Percentiles rank a stretch among this genome's conserved stretches.
Conservation (phyloP, 2,329 filamentous ascomycete genomes). For the Neospermospora avenae region DNA sequence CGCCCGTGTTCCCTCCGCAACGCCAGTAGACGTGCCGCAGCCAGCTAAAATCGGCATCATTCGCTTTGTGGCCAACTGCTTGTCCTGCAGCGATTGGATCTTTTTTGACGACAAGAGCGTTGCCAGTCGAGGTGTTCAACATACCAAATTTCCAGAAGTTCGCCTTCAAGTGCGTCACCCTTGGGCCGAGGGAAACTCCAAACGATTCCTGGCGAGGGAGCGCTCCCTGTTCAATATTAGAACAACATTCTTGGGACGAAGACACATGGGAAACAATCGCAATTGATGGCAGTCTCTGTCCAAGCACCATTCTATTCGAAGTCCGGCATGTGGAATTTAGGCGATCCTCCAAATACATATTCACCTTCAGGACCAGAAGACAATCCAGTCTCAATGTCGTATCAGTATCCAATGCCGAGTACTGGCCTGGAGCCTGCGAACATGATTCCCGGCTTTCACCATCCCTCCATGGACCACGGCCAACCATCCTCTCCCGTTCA, state of each 20-base stretch:
- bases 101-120: constrained; percentile 5
- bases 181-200: background rate
- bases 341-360: constrained; percentile 27
- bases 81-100: constrained; percentile 18
- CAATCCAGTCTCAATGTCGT: constrained; percentile 29
- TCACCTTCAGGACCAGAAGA: constrained; percentile 25
- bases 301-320: constrained; percentile 31
- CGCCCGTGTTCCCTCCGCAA: constrained; percentile 21
- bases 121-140: constrained; percentile 3
- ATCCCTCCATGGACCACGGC: constrained; percentile 24
- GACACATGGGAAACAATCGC: constrained; percentile 22
- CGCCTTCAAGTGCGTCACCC: background rate
- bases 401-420: constrained; percentile 30
- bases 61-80: constrained; percentile 15
- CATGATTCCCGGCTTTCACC: constrained; percentile 31
- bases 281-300: constrained; percentile 36
- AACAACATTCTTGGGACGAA: background rate
- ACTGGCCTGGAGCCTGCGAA: constrained; percentile 28
- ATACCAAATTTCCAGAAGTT: background rate
- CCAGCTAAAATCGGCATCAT: constrained; percentile 26
- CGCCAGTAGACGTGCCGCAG: constrained; percentile 24
- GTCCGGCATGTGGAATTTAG: constrained; percentile 33
- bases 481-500: constrained; percentile 23
- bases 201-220: background rate
- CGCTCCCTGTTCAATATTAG: background rate